phyloP scores from a whole-genome alignment of 352 stramenopile species.

The Phytophthora melonis region DNA sequence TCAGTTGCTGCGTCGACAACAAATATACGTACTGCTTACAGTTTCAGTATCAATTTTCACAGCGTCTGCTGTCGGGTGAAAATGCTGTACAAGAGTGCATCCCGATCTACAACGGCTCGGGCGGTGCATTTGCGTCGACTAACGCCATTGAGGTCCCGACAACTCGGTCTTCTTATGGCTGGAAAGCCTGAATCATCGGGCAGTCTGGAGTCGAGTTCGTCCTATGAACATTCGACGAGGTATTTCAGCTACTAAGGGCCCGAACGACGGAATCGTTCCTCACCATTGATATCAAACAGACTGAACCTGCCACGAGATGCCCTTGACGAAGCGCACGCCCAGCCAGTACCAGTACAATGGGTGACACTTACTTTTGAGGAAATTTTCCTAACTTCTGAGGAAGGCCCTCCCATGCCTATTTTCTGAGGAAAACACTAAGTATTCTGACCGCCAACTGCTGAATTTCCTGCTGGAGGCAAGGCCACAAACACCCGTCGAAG shows the following conservation, averaged over 20 bases:
- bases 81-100: conserved; percentile 39
- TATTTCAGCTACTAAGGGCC: background rate
- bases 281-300: conserved; percentile 8
- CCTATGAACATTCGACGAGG: conserved; percentile 6
- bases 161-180: conserved; percentile 12
- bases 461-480: no score
- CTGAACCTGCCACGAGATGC: conserved; percentile 49
- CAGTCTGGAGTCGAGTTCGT: background rate
- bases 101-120: conserved; percentile 26
- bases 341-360: conserved; percentile 56
- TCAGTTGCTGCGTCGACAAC: no score
- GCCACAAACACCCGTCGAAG: no score
- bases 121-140: background rate
- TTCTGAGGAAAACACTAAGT: no score
- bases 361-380: no score
- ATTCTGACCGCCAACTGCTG: no score
- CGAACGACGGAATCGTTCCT: background rate
- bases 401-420: no score
- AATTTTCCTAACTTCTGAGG: no score
- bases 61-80: background rate
- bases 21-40: no score
- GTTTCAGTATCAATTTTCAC: no score
- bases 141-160: background rate
- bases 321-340: conserved; percentile 42
- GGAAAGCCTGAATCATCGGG: conserved; percentile 15